phyloP scores from a whole-genome alignment of 2,329 filamentous ascomycete species.

The Aureobasidium uvarum region DNA sequence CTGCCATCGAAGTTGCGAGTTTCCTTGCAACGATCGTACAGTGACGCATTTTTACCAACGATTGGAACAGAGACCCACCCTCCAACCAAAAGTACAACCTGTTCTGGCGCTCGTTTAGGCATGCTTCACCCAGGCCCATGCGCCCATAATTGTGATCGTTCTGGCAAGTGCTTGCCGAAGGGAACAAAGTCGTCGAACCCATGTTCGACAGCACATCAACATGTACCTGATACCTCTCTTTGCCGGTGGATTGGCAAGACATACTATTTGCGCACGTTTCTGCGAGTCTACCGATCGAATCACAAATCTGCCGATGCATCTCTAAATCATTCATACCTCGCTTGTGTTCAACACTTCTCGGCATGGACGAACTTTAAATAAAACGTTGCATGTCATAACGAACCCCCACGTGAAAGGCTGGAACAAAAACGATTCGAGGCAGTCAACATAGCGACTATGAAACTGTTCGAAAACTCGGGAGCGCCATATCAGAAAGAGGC shows the following conservation, averaged over 20 bases:
- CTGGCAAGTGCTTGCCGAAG: constrained; percentile 1
- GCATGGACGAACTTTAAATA: constrained; percentile 12
- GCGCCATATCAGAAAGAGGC: not conserved
- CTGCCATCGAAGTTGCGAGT: constrained; percentile 9
- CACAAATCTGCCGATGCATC: not conserved
- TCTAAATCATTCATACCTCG: not conserved
- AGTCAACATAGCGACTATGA: not conserved
- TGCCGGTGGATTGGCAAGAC: not conserved
- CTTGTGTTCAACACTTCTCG: not conserved
- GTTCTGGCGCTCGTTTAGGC: constrained; percentile 16
- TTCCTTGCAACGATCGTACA: constrained; percentile 15
- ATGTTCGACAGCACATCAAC: constrained; percentile 3
- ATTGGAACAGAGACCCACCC: constrained; percentile 19
- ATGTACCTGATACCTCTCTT: constrained; percentile 13
- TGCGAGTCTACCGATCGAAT: not conserved
- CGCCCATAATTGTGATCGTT: not conserved
- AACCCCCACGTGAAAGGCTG: constrained; percentile 4
- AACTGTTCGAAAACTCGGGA: not conserved
- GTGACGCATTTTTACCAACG: constrained; percentile 19
- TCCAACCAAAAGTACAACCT: constrained; percentile 9
- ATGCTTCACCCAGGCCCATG: not conserved
- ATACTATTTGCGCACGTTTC: not conserved
- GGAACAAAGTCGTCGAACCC: not conserved
- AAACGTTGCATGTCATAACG: constrained; percentile 8
- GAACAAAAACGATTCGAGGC: not conserved